Evolutionary conservation across 371 early-diverging fungal species (phyloP).

Genomic region (Syncephalastrum sp.): DNA sequence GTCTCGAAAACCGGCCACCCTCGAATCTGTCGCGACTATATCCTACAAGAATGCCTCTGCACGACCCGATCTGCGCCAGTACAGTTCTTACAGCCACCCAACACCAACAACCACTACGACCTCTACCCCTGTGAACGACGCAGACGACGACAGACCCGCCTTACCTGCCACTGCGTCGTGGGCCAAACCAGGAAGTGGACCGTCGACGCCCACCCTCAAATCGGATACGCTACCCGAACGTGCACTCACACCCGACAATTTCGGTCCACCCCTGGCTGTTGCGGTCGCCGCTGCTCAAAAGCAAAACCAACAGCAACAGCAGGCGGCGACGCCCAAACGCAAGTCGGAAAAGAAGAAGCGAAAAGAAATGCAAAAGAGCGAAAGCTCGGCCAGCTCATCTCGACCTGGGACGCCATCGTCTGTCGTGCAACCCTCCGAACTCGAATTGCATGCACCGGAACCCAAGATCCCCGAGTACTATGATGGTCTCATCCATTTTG

Average conservation of each 20-base stretch:
- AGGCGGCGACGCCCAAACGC: conserved; percentile 29
- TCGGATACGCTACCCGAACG: conserved; percentile 35
- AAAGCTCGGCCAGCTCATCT: conserved; percentile 16
- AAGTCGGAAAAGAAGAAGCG: conserved; percentile 47
- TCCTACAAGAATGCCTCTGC: conserved; percentile 18
- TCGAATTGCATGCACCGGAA: neutral
- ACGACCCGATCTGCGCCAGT: conserved; percentile 9
- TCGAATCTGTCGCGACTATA: conserved; percentile 28
- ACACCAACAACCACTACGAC: conserved; percentile 4
- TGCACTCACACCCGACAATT: conserved; percentile 42
- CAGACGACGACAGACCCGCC: conserved; percentile 51
- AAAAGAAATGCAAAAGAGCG: conserved; percentile 32
- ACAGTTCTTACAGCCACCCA: neutral
- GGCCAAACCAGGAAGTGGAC: conserved; percentile 52
- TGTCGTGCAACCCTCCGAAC: neutral
- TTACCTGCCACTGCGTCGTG: conserved; percentile 67
- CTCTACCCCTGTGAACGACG: neutral
- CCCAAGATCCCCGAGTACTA: conserved; percentile 5
- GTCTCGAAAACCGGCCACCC: conserved; percentile 22
- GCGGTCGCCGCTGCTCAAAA: conserved; percentile 55
- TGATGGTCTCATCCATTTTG: conserved; percentile 36
- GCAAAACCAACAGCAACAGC: conserved; percentile 23
- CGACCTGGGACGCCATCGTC: conserved; percentile 18
- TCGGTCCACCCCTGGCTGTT: conserved; percentile 50
- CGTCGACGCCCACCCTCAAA: conserved; percentile 48